phyloP scores from a whole-genome alignment of 208 protist species.

The Acanthamoeba sp. region DNA sequence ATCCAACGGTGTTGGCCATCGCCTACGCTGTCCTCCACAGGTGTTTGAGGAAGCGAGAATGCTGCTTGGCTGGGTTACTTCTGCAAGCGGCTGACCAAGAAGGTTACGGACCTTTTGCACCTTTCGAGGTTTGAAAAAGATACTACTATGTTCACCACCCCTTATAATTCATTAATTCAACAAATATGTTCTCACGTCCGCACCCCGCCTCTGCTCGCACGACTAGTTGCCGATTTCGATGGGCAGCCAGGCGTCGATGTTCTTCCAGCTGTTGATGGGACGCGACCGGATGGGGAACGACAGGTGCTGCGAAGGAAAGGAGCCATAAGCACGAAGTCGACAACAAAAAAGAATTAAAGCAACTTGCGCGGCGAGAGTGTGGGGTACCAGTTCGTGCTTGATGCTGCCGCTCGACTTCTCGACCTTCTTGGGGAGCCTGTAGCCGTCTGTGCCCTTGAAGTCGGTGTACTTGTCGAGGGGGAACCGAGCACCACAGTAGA shows the following conservation, averaged over 20 bases:
- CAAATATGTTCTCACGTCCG: not conserved
- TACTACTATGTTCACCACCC: not conserved
- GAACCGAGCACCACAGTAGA: slow-evolving; percentile 46
- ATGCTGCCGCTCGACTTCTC: not conserved
- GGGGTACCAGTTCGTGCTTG: slow-evolving; percentile 54
- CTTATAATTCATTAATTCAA: not conserved
- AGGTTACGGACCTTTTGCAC: too few relatives aligned
- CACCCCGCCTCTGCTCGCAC: not conserved
- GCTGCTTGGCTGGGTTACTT: too few relatives aligned
- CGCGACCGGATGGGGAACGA: slow-evolving; percentile 46
- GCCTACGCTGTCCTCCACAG: too few relatives aligned
- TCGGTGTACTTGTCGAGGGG: slow-evolving; percentile 57
- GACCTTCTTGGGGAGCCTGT: slow-evolving; percentile 66
- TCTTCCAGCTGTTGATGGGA: slow-evolving; percentile 57
- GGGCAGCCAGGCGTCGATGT: slow-evolving; percentile 51
- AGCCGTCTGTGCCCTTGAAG: slow-evolving; percentile 22
- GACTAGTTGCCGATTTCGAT: slow-evolving; percentile 42
- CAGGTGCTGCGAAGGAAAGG: not conserved
- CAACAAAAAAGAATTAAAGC: not conserved
- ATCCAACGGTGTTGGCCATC: too few relatives aligned
- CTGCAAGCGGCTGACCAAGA: too few relatives aligned
- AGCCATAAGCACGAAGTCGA: not conserved
- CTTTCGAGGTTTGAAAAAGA: too few relatives aligned
- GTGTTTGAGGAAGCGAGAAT: too few relatives aligned
- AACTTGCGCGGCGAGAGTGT: too few relatives aligned